Conservation (phyloP, 2,329 filamentous ascomycete species). For the Fusarium sp. region DNA sequence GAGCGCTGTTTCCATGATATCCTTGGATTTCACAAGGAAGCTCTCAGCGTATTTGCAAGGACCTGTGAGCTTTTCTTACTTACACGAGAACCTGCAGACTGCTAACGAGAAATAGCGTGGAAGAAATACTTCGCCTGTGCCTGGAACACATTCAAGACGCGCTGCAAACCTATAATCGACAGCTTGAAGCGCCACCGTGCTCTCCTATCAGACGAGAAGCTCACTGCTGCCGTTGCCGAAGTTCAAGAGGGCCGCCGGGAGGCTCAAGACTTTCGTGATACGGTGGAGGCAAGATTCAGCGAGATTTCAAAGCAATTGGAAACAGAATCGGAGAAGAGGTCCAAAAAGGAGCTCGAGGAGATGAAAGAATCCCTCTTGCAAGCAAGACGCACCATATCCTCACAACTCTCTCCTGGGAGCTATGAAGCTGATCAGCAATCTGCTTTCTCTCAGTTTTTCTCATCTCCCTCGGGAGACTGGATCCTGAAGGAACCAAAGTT, state of each 20-base stretch:
- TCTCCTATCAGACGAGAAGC: not conserved
- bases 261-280: not conserved
- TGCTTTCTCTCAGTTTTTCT: not conserved
- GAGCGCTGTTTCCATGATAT: not conserved
- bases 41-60: not conserved
- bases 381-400: not conserved
- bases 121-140: not conserved
- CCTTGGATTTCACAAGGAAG: not conserved
- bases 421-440: not conserved
- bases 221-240: not conserved
- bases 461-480: not conserved
- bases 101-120: not conserved
- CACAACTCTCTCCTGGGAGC: not conserved
- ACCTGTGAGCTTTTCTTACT: no score
- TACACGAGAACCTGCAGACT: no score
- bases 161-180: not conserved
- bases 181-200: not conserved
- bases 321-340: not conserved
- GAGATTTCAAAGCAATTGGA: not conserved
- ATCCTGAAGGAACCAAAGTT: not conserved
- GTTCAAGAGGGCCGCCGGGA: not conserved
- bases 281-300: not conserved
- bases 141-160: not conserved
- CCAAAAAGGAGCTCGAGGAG: rapidly evolving
- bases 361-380: not conserved